Evolutionary conservation across 1,284 basidiomycete species (phyloP).

Genomic region (Ustilago loliicola): DNA sequence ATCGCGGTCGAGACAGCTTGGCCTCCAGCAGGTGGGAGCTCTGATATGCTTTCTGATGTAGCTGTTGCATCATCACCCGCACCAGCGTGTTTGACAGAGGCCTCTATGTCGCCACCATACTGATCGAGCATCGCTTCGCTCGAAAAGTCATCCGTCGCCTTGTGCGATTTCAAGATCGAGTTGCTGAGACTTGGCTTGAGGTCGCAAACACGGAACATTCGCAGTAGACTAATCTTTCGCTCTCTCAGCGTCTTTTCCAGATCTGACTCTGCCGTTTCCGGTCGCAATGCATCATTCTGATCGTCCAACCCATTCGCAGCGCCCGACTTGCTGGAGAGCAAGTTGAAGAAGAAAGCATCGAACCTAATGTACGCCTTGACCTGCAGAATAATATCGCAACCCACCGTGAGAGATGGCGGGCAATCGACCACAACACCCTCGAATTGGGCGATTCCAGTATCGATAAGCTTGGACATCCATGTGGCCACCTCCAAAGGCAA

Average conservation of each 20-base stretch:
- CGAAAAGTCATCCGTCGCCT: constrained; percentile 73
- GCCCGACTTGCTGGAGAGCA: background rate
- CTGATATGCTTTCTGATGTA: background rate
- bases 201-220: constrained; percentile 65
- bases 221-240: constrained; percentile 75
- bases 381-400: constrained; percentile 66
- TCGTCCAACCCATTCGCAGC: constrained; percentile 13
- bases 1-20: constrained; percentile 19
- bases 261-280: constrained; percentile 80
- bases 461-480: constrained; percentile 67
- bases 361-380: constrained; percentile 61
- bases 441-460: constrained; percentile 61
- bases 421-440: constrained; percentile 67
- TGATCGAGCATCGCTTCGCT: constrained; percentile 60
- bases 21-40: constrained; percentile 14
- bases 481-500: constrained; percentile 61
- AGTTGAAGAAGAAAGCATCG: constrained; percentile 42
- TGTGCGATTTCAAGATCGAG: constrained; percentile 69
- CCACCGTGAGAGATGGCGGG: constrained; percentile 55
- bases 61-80: background rate
- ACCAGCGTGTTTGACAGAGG: constrained; percentile 8
- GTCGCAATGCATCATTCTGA: constrained; percentile 33
- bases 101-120: constrained; percentile 71
- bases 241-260: constrained; percentile 82
- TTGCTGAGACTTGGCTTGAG: constrained; percentile 60